phyloP scores from a whole-genome alignment of 2,329 filamentous ascomycete species.

The Ophiostoma novo-ulmi region DNA sequence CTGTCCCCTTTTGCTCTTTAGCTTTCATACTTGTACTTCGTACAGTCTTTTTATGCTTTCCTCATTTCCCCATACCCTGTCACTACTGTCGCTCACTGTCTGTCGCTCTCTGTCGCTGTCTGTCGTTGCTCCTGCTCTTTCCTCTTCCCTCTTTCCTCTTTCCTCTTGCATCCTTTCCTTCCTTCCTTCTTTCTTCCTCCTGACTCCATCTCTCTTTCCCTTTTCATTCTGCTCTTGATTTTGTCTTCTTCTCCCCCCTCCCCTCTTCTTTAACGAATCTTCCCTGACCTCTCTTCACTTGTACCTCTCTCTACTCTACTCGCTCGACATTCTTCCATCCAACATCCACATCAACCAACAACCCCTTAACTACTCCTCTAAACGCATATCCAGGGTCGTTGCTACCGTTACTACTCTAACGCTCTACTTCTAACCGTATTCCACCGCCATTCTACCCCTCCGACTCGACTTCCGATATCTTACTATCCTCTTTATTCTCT shows the following conservation, averaged over 20 bases:
- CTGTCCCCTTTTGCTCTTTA: not conserved
- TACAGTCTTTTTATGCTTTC: not conserved
- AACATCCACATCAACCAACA: conserved; percentile 9
- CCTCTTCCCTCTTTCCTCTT: not conserved
- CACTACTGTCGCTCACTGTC: not conserved
- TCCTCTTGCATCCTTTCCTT: not conserved
- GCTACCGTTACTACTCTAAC: not conserved
- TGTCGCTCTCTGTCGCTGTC: not conserved
- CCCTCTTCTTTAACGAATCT: not conserved
- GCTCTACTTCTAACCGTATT: not conserved
- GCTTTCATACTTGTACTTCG: not conserved
- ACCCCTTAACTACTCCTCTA: conserved; percentile 7
- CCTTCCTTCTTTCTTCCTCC: not conserved
- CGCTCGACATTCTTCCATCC: not conserved
- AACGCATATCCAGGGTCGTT: not conserved
- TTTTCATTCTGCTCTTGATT: not conserved
- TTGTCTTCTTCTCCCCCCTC: not conserved
- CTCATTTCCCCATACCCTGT: conserved; percentile 12
- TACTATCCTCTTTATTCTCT: not conserved
- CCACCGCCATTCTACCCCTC: conserved; percentile 16
- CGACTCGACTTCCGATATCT: not conserved
- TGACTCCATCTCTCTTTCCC: not conserved
- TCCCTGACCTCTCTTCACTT: not conserved
- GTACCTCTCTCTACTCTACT: not conserved
- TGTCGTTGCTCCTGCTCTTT: not conserved